These are phyloP conservation scores for Beauveria brongniartii DNA, from an alignment of 2,329 filamentous ascomycete genomes.

Conservation along the genomic window DNA sequence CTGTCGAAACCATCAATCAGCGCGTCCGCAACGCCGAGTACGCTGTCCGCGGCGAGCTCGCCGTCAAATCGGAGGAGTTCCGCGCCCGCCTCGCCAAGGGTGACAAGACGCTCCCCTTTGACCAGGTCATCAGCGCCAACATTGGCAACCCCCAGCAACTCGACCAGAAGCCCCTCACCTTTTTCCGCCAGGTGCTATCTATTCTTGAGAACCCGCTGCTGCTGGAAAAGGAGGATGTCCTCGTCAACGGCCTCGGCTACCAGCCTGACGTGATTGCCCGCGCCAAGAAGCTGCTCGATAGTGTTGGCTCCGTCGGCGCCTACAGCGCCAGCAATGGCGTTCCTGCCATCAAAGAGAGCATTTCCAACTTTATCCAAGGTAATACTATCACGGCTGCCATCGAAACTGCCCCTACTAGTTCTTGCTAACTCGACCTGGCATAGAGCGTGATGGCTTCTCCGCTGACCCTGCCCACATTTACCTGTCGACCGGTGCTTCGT, in stretches of 20 bases:
- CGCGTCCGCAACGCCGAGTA: conserved; percentile 84
- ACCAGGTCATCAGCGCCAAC: conserved; percentile 90
- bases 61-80: conserved; percentile 87
- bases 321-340: conserved; percentile 93
- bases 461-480: conserved; percentile 77
- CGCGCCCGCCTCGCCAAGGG: conserved; percentile 62
- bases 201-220: conserved; percentile 83
- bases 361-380: conserved; percentile 90
- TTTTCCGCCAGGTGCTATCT: conserved; percentile 95
- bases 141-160: conserved; percentile 99
- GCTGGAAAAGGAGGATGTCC: conserved; percentile 73
- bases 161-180: conserved; percentile 98
- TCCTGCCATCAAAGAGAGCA: conserved; percentile 75
- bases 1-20: conserved; percentile 83
- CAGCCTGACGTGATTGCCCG: conserved; percentile 82
- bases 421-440: neutral
- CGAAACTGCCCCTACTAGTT: neutral
- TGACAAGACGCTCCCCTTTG: conserved; percentile 63
- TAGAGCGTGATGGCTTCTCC: conserved; percentile 79
- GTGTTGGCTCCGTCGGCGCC: conserved; percentile 85
- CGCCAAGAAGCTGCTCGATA: conserved; percentile 70
- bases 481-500: conserved; percentile 84
- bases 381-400: conserved; percentile 23
- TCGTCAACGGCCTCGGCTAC: conserved; percentile 71
- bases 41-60: conserved; percentile 91